phyloP scores from a whole-genome alignment of 495 filamentous ascomycete species.

The Lophium mytilinum region DNA sequence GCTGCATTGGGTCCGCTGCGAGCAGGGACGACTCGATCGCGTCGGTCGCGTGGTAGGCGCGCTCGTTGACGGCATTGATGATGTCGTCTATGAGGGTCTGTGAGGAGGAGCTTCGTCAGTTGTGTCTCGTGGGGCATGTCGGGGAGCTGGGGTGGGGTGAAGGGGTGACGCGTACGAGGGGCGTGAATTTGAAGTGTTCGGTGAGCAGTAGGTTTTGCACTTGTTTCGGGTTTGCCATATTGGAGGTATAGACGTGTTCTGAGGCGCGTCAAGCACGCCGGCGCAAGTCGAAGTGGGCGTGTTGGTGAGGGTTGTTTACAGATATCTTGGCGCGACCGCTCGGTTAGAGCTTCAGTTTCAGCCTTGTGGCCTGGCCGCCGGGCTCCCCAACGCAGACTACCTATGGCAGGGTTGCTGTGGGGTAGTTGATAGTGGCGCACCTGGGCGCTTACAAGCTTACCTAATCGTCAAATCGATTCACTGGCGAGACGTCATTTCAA shows the following conservation, averaged over 20 bases:
- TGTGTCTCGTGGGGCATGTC: constrained; percentile 15
- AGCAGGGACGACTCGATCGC: constrained; percentile 74
- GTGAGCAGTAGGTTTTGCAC: constrained; percentile 72
- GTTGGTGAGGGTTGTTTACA: constrained; percentile 2
- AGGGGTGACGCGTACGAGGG: constrained; percentile 53
- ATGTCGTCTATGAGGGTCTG: constrained; percentile 94
- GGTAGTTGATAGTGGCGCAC: not conserved
- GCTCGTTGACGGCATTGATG: constrained; percentile 88
- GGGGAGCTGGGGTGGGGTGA: constrained; percentile 9
- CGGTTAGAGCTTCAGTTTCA: not conserved
- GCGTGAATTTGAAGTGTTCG: constrained; percentile 92
- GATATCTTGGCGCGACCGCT: not conserved
- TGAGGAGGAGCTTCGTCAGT: constrained; percentile 5
- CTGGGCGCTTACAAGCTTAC: not conserved
- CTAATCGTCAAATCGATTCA: too few relatives aligned
- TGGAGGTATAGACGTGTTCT: not conserved
- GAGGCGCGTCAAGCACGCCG: not conserved
- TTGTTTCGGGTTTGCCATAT: constrained; percentile 40
- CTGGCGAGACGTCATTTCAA: too few relatives aligned
- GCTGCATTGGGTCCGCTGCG: constrained; percentile 55
- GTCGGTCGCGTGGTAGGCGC: constrained; percentile 77
- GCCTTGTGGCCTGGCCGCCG: not conserved
- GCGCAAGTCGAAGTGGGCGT: not conserved
- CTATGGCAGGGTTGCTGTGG: not conserved
- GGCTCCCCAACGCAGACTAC: not conserved